Conservation (phyloP, 805 yeast species). For the Candida ulmi region DNA sequence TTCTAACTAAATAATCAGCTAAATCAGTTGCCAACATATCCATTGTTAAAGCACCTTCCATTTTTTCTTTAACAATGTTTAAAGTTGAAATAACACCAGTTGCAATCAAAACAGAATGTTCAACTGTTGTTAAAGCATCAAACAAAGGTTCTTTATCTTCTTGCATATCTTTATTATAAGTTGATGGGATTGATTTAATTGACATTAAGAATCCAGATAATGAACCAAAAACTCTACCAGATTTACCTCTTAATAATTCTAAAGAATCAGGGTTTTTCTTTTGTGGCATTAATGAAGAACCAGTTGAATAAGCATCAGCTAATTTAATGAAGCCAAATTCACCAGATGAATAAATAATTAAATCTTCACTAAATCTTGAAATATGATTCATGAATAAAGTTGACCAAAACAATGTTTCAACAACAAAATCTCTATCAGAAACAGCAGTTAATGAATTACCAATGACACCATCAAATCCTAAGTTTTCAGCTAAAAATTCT, state of each 20-base stretch:
- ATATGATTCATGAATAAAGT: slow-evolving; percentile 92
- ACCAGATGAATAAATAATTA: slow-evolving; percentile 93
- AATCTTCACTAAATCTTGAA: slow-evolving; percentile 90
- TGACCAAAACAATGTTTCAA: slow-evolving; percentile 94
- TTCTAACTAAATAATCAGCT: slow-evolving; percentile 95
- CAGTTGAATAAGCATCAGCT: slow-evolving; percentile 98
- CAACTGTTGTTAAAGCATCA: slow-evolving; percentile 84
- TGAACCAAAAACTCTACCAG: slow-evolving; percentile 95
- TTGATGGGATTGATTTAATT: slow-evolving; percentile 93
- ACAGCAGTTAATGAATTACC: slow-evolving; percentile 98
- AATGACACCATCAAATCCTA: slow-evolving; percentile 81
- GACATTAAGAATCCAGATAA: slow-evolving; percentile 95
- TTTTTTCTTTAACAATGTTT: slow-evolving; percentile 60
- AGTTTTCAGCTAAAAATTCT: slow-evolving; percentile 73
- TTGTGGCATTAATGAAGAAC: slow-evolving; percentile 98
- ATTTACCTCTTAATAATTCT: slow-evolving; percentile 92
- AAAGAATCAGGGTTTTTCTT: slow-evolving; percentile 97
- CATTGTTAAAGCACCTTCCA: slow-evolving; percentile 90
- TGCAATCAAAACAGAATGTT: slow-evolving; percentile 89
- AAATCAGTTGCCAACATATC: slow-evolving; percentile 98
- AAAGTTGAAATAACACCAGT: slow-evolving; percentile 95
- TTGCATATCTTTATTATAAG: slow-evolving; percentile 97
- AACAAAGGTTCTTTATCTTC: slow-evolving; percentile 99
- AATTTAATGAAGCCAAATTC: slow-evolving; percentile 92
- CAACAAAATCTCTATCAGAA: slow-evolving; percentile 95